These are phyloP conservation scores for Yamadazyma insecticola DNA, from an alignment of 805 yeast genomes.

Conservation along the genomic window DNA sequence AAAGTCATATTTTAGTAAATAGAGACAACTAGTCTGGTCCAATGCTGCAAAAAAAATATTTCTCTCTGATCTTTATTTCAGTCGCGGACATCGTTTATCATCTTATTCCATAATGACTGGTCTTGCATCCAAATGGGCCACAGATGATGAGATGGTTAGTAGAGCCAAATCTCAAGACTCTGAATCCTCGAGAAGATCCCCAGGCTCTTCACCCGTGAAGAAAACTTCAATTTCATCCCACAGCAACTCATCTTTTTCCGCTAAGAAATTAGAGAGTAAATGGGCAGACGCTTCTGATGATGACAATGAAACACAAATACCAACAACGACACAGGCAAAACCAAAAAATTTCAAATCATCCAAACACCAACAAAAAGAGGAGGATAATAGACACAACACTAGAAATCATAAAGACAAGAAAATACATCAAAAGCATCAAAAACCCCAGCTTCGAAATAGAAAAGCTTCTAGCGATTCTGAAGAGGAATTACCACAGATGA, in stretches of 20 bases:
- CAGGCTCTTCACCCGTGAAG: not conserved
- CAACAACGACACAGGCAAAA: not conserved
- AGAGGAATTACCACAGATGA: conserved; percentile 13
- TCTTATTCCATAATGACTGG: conserved; percentile 5
- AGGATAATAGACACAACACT: conserved; percentile 3
- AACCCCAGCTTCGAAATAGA: no score
- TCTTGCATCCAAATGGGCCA: conserved; percentile 32
- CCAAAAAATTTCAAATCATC: not conserved
- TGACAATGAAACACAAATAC: not conserved
- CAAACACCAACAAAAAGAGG: conserved; percentile 1
- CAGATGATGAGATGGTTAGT: conserved; percentile 21
- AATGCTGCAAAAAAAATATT: no score
- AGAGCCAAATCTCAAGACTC: conserved; percentile 23
- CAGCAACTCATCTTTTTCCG: no score
- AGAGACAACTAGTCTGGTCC: no score
- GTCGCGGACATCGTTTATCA: not conserved
- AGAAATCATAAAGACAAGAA: not conserved
- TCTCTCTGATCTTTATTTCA: no score
- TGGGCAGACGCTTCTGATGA: conserved; percentile 24
- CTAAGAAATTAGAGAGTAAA: conserved; percentile 19
- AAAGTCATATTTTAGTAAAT: no score
- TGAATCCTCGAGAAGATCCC: not conserved
- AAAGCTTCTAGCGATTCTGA: not conserved
- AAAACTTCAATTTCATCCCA: not conserved
- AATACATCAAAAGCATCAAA: no score